Evolutionary conservation across 2,329 filamentous ascomycete species (phyloP), one percentile per base, ranked within the genome.

Genomic region (Emergomyces pasteurianus): DNA sequence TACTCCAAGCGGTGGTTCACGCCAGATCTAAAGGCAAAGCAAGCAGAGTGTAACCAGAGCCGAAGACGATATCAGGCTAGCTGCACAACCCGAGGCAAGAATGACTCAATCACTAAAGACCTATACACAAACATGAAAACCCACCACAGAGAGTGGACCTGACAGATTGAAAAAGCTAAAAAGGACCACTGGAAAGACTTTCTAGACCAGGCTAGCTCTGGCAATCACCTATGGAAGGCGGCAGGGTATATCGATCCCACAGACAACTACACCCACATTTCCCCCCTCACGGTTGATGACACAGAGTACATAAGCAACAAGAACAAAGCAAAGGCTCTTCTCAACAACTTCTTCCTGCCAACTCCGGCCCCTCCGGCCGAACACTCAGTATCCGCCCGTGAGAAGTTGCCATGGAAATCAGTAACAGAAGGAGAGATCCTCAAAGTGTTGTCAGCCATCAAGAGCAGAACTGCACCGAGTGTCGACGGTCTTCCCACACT

Each of bases 1-100:
- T 71, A 70, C 60, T 63, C 64, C 2, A 70, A 71, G 52, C 28
- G 62, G 34, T 69, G 63, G 66, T 70, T 69, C 38, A 68, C 64
- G 1, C 65, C 62, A 0, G 65, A 64, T 3, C 63, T 69, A 9
- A 71, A 71, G 36, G 42, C 46, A 7, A 60, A 71, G 58, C 63
- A 68, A 28, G 50, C 40, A 8, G 58, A 64, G 36, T 64, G 65
- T 4, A 70, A 70, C 40, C 36, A 63, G 49, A 18, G 64, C 31
- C 62, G 63, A 31, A 50, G 67, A 31, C 66, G 31, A 58, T 70
- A 60, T 62, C 63, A 70, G 31, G 49, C 28, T 0, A 67, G 60
- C 62, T 23, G 61, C 36, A n/a, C 49, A 5, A 60, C 43, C 6
- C 38, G 50, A 42, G 60, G 64, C 3, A 57, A 49, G 9, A 49